Percentiles rank a stretch among this genome's conserved stretches.
Evolutionary conservation across 1,284 basidiomycete genomes (phyloP).

Genomic region (Naganishia cerealis): DNA sequence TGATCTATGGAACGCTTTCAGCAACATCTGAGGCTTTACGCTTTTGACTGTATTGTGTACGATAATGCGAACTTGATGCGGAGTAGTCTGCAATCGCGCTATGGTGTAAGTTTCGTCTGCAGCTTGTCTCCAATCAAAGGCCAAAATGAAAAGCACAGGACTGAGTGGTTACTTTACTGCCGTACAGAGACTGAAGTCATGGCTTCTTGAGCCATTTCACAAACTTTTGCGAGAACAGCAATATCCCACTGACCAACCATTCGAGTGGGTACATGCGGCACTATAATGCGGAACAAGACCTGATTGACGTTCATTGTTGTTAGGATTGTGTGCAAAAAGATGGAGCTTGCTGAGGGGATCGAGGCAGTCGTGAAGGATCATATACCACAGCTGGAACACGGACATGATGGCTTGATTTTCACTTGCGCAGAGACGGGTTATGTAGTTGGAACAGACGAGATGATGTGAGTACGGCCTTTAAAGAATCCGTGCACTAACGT

Average conservation of each 20-base stretch:
- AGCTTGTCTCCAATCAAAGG: background rate
- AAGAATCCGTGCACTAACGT: background rate
- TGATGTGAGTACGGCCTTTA: conserved; percentile 66
- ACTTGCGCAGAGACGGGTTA: conserved; percentile 86
- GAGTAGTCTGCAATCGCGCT: conserved; percentile 78
- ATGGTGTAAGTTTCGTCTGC: conserved; percentile 66
- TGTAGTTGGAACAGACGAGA: conserved; percentile 81
- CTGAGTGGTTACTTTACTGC: background rate
- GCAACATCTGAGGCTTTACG: conserved; percentile 78
- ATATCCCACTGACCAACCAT: conserved; percentile 62
- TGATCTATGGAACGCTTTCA: conserved; percentile 46
- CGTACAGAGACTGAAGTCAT: conserved; percentile 73
- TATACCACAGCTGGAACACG: conserved; percentile 86
- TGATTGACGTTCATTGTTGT: background rate
- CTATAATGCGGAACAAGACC: background rate
- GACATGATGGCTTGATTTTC: conserved; percentile 95
- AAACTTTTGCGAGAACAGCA: conserved; percentile 61
- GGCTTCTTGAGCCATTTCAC: conserved; percentile 77
- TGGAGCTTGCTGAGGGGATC: conserved; percentile 78
- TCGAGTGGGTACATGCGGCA: conserved; percentile 66
- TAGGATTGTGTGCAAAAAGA: conserved; percentile 30
- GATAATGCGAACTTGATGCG: conserved; percentile 83
- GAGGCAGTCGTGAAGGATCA: conserved; percentile 79
- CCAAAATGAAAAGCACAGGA: background rate
- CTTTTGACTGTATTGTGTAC: conserved; percentile 90